These are phyloP conservation scores for Torulaspora globosa DNA, from an alignment of 1,139 yeast genomes.

Conservation along the genomic window DNA sequence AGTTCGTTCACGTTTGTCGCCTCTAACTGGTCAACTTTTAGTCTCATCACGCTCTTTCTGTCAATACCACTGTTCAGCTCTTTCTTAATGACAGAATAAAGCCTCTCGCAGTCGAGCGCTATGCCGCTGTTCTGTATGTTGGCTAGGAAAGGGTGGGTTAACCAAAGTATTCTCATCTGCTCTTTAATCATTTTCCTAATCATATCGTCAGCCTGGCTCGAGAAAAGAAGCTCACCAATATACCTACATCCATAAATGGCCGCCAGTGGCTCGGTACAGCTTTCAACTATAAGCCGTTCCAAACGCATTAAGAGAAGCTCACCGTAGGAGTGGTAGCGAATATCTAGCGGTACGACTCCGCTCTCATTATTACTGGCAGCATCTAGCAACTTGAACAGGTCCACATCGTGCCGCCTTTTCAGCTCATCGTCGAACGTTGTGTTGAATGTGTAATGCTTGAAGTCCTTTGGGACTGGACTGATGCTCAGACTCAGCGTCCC, in stretches of 20 bases:
- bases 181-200: conserved; percentile 47
- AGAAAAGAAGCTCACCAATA: conserved; percentile 57
- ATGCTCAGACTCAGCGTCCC: conserved; percentile 16
- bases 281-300: conserved; percentile 65
- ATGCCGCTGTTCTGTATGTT: conserved; percentile 40
- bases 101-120: conserved; percentile 43
- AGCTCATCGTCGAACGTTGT: conserved; percentile 7
- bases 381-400: conserved; percentile 38
- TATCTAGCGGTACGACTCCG: conserved; percentile 9
- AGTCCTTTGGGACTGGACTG: conserved; percentile 20
- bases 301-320: conserved; percentile 56
- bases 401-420: conserved; percentile 30
- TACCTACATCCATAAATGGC: conserved; percentile 58
- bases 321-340: conserved; percentile 36
- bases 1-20: conserved; percentile 62
- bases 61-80: conserved; percentile 44
- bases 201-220: conserved; percentile 37
- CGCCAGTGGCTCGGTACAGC: conserved; percentile 72
- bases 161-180: conserved; percentile 42
- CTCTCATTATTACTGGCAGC: conserved; percentile 23
- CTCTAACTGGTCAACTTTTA: conserved; percentile 51
- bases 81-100: conserved; percentile 43
- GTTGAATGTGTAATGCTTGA: conserved; percentile 22
- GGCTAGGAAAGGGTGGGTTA: conserved; percentile 39
- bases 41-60: conserved; percentile 66